A percentile compares a stretch with the other conserved stretches of the same genome.
Evolutionary conservation across 495 filamentous ascomycete species (phyloP).

Genomic region (Articulospora tetracladia): DNA sequence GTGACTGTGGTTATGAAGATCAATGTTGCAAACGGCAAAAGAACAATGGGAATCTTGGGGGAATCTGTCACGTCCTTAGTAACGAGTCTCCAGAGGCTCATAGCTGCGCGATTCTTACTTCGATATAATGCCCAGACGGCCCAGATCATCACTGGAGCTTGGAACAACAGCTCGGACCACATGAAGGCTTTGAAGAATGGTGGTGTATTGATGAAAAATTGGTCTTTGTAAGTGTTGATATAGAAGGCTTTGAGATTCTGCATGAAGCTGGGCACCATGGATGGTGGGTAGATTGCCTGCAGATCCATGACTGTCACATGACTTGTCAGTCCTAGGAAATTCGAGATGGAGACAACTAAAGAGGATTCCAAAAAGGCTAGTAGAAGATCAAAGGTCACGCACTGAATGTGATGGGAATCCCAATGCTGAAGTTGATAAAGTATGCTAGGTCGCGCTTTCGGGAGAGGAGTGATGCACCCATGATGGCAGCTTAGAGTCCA

Average conservation of each 20-base stretch:
- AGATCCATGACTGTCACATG: slow-evolving; percentile 56
- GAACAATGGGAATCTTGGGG: slow-evolving; percentile 55
- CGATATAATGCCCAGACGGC: slow-evolving; percentile 46
- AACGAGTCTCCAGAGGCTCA: no score
- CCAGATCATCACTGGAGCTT: slow-evolving; percentile 67
- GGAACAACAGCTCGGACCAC: slow-evolving; percentile 65
- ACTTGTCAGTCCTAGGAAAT: neutral
- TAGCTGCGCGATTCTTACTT: slow-evolving; percentile 43
- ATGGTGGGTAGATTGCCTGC: slow-evolving; percentile 58
- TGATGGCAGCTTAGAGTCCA: no score
- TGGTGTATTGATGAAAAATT: slow-evolving; percentile 64
- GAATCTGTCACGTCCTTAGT: slow-evolving; percentile 39
- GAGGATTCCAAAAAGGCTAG: neutral
- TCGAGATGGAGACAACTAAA: neutral
- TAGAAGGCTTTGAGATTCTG: slow-evolving; percentile 55
- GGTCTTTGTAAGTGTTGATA: slow-evolving; percentile 67
- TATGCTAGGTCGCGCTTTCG: slow-evolving; percentile 50
- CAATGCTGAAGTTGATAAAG: slow-evolving; percentile 64
- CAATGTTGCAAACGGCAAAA: slow-evolving; percentile 67
- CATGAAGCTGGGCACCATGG: slow-evolving; percentile 48
- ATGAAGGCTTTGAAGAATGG: slow-evolving; percentile 69
- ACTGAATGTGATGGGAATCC: slow-evolving; percentile 67
- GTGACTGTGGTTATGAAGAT: slow-evolving; percentile 68
- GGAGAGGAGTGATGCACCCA: slow-evolving; percentile 17
- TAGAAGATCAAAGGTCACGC: slow-evolving; percentile 14